A percentile compares a stretch with the other conserved stretches of the same genome.
phyloP scores from a whole-genome alignment of 208 protist genomes.

The Wallacemonas rigidus region DNA sequence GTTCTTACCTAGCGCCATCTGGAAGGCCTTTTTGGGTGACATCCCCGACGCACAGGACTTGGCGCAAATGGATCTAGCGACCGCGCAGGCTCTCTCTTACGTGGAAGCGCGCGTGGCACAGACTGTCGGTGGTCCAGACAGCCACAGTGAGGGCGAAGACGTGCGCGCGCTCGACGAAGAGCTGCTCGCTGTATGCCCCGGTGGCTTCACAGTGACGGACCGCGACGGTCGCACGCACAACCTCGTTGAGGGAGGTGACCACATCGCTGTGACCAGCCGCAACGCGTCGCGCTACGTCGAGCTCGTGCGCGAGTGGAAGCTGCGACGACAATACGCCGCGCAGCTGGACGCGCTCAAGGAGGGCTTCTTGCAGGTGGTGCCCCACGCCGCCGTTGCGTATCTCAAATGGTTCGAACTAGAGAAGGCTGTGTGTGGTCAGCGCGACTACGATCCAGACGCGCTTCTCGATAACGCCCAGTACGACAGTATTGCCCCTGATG shows the following conservation, averaged over 20 bases:
- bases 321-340: slow-evolving; percentile 38
- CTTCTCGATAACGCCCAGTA: slow-evolving; percentile 84
- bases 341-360: slow-evolving; percentile 74
- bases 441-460: slow-evolving; percentile 89
- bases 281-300: slow-evolving; percentile 72
- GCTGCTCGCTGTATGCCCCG: slow-evolving; percentile 57
- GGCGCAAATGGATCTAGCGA: slow-evolving; percentile 49
- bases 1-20: slow-evolving; percentile 89
- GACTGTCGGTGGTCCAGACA: too few relatives aligned
- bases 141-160: background rate
- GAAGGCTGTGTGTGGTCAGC: slow-evolving; percentile 86
- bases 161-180: slow-evolving; percentile 15
- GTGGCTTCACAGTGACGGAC: slow-evolving; percentile 68
- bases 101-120: slow-evolving; percentile 31
- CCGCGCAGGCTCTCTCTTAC: slow-evolving; percentile 66
- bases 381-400: slow-evolving; percentile 51
- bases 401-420: slow-evolving; percentile 93
- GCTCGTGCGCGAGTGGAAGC: slow-evolving; percentile 58
- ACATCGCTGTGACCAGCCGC: slow-evolving; percentile 44
- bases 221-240: slow-evolving; percentile 48
- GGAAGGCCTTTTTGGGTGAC: slow-evolving; percentile 90
- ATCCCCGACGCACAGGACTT: slow-evolving; percentile 52
- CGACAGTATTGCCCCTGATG: slow-evolving; percentile 58
- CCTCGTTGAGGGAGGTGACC: slow-evolving; percentile 62
- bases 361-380: slow-evolving; percentile 90